Base-by-base conservation (phyloP, 345 rosid species). In the Arabidopsis thaliana region DNA sequence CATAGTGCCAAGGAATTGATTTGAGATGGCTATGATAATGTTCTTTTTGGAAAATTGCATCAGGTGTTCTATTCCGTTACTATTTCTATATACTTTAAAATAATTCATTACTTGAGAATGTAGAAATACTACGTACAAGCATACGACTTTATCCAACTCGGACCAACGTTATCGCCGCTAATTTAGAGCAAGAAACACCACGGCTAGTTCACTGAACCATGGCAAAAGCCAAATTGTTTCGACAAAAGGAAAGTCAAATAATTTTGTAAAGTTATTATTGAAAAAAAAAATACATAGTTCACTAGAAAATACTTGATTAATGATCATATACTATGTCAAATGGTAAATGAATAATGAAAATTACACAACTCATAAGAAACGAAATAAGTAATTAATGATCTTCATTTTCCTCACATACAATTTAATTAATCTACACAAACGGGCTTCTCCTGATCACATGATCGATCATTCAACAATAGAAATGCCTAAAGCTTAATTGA, bases 401-500 rank as follows among this genome's bases (percentile, higher is more conserved):
- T 62, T 38, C 53, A 71, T 14, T 51, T 62, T 30, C 10, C 32
- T 6, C 69, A 41, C 75, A 49, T 37, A 37, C 44, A 16, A 25
- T 45, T 45, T 59, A 48, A 8, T 28, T 61, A 25, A 50, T 16
- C 51, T 72, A 38, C 53, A 72, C 69, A 72, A 28, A 40, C 11
- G 36, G 69, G 53, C 44, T 38, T 61, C 53, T 72, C n/a, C 34
- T 40, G 38, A 36, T 59, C 63, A 12, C 52, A 53, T 37, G 40
- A 12, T 72, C 20, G 59, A 72, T 38, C 51, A 40, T 11, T 16
- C 9, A 51, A 30, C 53, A 51, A 51, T 5, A 38, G 16, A 32
- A 16, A 51, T 6, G n/a, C 42, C 60, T 72, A 61, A 50, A 61
- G 42, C 52, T 40, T 51, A 36, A 48, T 7, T 71, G 36, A 7